Evolutionary conservation across 768 basidiomycete species (phyloP), one percentile per base, ranked within the genome.

Genomic region (Termitomyces sp.): DNA sequence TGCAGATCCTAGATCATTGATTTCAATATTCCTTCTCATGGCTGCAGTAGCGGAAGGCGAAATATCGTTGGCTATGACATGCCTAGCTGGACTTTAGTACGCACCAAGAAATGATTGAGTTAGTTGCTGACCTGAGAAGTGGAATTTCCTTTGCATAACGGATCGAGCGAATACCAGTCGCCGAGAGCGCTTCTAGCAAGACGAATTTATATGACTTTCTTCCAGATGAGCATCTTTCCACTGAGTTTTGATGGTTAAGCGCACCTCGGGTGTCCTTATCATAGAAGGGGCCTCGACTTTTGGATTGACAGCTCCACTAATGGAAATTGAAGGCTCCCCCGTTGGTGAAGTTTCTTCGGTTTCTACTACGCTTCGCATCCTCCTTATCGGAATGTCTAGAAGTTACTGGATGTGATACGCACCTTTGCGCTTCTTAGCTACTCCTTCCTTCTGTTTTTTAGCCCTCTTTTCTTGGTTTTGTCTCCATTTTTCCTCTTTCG

Each of bases 81-180:
- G 82, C 70, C 96, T 98, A 59, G 21, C 30, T 60, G 48, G 48
- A 55, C 51, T 45, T 57, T 57, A 52, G 43, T 19, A 37, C 45
- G 54, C 30, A 15, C 38, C 40, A 31, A 30, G 3, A 7, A 17
- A 41, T 9, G 21, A 51, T 61, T 40, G 19, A 26, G 46, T 30
- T 1, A 41, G 19, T 12, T 47, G 57, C 84, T 68, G 50, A 97
- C 96, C 85, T 91, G 56, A 93, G 81, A 43, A 88, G 79, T 1
- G 95, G 94, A 9, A 99, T 94, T 72, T 99, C 97, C 64, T 97
- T 94, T 0, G 95, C 96, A 69, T 98, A 99, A 37, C 97, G 90
- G 53, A 99, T 97, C 1, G 95, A 89, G 7, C 97, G 86, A 28
- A 99, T 79, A 31, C 97, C 97, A 0, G 96, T 98, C 0, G 97